These are phyloP conservation scores for Diaporthe citriasiana DNA, from an alignment of 2,329 filamentous ascomycete species.

Conservation along the genomic window DNA sequence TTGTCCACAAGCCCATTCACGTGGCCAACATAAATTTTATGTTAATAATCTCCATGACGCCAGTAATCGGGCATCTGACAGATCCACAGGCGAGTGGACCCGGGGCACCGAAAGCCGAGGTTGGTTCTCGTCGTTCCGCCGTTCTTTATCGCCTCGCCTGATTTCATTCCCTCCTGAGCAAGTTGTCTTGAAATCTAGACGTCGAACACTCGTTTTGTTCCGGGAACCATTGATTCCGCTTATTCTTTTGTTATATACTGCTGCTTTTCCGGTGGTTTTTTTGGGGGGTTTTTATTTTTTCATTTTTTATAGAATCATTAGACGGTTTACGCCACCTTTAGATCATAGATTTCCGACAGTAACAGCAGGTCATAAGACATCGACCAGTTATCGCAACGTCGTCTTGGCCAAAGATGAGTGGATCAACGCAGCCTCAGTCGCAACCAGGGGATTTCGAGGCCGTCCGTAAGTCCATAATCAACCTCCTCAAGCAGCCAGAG, in stretches of 20 bases:
- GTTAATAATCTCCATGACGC: slow-evolving; percentile 13
- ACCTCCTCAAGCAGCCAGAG: slow-evolving; percentile 69
- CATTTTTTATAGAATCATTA: background rate
- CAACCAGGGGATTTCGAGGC: slow-evolving; percentile 71
- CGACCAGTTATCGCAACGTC: background rate
- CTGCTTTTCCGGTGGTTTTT: background rate
- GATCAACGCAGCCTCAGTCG: slow-evolving; percentile 6
- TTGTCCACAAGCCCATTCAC: background rate
- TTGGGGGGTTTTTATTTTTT: background rate
- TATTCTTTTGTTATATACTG: background rate
- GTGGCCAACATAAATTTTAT: slow-evolving; percentile 15
- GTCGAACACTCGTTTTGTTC: background rate
- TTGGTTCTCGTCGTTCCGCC: slow-evolving; percentile 26
- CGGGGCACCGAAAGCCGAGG: slow-evolving; percentile 35
- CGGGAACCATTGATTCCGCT: background rate
- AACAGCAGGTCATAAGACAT: background rate
- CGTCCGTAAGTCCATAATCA: slow-evolving; percentile 67
- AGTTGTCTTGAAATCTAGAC: background rate
- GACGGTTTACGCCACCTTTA: background rate
- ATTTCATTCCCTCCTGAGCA: background rate
- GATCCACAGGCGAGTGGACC: slow-evolving; percentile 37
- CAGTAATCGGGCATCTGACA: slow-evolving; percentile 18
- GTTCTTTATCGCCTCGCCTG: slow-evolving; percentile 38
- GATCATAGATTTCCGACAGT: no score
- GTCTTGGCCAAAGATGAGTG: slow-evolving; percentile 26